phyloP scores from a whole-genome alignment of 1,284 basidiomycete genomes.

The Veloporphyrellus conicus region DNA sequence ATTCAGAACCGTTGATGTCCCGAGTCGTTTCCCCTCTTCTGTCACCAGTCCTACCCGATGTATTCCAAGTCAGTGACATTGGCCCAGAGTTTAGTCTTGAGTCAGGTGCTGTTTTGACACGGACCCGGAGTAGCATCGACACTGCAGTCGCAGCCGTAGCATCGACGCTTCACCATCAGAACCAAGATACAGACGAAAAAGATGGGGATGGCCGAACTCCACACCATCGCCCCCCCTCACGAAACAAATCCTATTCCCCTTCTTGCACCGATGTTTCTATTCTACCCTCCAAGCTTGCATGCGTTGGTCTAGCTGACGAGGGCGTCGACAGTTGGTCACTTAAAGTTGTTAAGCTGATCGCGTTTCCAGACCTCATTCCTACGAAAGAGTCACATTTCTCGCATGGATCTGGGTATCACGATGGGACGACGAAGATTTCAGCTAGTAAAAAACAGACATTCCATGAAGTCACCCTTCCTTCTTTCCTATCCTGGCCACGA shows the following conservation, averaged over 20 bases:
- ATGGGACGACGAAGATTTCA: constrained; percentile 6
- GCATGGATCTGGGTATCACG: constrained; percentile 2
- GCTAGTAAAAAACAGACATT: constrained; percentile 9
- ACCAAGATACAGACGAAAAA: constrained; percentile 9
- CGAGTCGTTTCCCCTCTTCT: constrained; percentile 36
- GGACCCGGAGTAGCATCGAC: constrained; percentile 40
- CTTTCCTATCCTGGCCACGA: constrained; percentile 23
- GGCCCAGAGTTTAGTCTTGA: constrained; percentile 35
- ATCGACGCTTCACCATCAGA: constrained; percentile 25
- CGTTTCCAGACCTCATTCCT: constrained; percentile 66
- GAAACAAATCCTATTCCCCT: constrained; percentile 45
- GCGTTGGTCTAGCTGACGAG: constrained; percentile 59
- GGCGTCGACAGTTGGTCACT: constrained; percentile 64
- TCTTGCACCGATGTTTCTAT: constrained; percentile 44
- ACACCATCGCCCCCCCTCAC: constrained; percentile 14
- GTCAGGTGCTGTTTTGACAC: constrained; percentile 43
- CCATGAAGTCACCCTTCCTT: constrained; percentile 16
- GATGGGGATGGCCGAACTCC: constrained; percentile 5
- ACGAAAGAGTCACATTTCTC: constrained; percentile 13
- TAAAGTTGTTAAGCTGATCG: constrained; percentile 70
- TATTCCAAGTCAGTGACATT: constrained; percentile 38
- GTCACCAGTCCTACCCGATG: constrained; percentile 35
- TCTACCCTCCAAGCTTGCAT: constrained; percentile 52
- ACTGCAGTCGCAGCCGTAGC: constrained; percentile 28
- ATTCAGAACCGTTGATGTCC: constrained; percentile 41